Evolutionary conservation across 2,329 filamentous ascomycete species (phyloP).

Genomic region (Pseudogymnoascus sp.): DNA sequence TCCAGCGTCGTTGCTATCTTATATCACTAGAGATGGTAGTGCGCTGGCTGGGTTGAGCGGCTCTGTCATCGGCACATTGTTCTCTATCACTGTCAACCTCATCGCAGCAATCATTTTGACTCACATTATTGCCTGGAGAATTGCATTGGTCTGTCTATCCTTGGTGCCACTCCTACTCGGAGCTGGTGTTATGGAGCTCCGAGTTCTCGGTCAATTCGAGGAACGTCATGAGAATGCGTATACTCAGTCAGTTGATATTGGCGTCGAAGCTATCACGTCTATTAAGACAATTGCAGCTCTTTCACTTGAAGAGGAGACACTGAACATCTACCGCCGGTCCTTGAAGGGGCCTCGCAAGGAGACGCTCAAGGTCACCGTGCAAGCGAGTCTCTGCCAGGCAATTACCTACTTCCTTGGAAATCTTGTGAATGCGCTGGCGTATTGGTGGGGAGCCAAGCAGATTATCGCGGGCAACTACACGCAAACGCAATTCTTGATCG

Average conservation of each 20-base stretch:
- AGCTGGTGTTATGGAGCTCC: slow-evolving; percentile 60
- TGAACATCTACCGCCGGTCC: slow-evolving; percentile 46
- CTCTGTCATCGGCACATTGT: slow-evolving; percentile 59
- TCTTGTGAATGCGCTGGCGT: slow-evolving; percentile 65
- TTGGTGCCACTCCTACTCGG: slow-evolving; percentile 61
- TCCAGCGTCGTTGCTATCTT: slow-evolving; percentile 53
- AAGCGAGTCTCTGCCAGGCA: slow-evolving; percentile 52
- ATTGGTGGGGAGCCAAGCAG: slow-evolving; percentile 70
- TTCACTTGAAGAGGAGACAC: slow-evolving; percentile 46
- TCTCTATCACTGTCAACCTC: slow-evolving; percentile 61
- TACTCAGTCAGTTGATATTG: slow-evolving; percentile 52
- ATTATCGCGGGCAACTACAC: slow-evolving; percentile 57
- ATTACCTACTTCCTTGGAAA: slow-evolving; percentile 53
- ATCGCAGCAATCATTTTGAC: slow-evolving; percentile 59
- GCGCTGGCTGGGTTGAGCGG: slow-evolving; percentile 61
- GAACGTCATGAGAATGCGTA: slow-evolving; percentile 57
- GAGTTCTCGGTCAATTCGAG: slow-evolving; percentile 53
- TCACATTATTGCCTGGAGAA: slow-evolving; percentile 66
- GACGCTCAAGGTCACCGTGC: slow-evolving; percentile 39
- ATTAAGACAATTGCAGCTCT: slow-evolving; percentile 53
- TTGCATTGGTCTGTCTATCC: slow-evolving; percentile 62
- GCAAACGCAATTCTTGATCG: slow-evolving; percentile 63
- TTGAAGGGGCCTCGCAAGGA: slow-evolving; percentile 45
- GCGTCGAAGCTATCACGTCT: slow-evolving; percentile 59
- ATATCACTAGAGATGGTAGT: slow-evolving; percentile 62